A percentile compares a stretch with the other conserved stretches of the same genome.
Conservation (phyloP, 129 eudicot genomes). For the Gnaphalium uliginosum region DNA sequence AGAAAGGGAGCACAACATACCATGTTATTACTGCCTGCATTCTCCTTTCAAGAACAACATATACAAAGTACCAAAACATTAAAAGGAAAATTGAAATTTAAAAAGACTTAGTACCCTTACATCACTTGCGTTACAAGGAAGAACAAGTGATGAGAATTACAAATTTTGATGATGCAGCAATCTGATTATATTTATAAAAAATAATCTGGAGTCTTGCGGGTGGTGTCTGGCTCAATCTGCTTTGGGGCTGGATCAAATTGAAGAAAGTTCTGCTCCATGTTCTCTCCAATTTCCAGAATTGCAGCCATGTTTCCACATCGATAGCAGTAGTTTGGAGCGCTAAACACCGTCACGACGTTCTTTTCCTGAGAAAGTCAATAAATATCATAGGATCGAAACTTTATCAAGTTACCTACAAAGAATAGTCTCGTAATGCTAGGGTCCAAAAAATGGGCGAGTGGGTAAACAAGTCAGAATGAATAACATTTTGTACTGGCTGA, state of each 20-base stretch:
- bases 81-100: neutral
- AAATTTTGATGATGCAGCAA: constrained; percentile 21
- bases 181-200: constrained; percentile 56
- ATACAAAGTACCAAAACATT: constrained; percentile 26
- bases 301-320: constrained; percentile 95
- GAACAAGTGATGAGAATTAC: constrained; percentile 42
- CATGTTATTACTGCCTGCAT: constrained; percentile 29
- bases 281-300: constrained; percentile 86
- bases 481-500: neutral
- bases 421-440: neutral
- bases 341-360: constrained; percentile 92
- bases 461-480: neutral
- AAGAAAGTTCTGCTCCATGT: constrained; percentile 96
- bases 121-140: constrained; percentile 19
- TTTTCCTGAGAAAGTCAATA: constrained; percentile 50
- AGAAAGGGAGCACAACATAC: constrained; percentile 7
- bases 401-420: neutral
- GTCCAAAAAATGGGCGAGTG: neutral
- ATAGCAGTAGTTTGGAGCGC: constrained; percentile 92
- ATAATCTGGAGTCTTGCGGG: constrained; percentile 95
- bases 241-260: constrained; percentile 97
- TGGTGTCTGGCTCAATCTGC: constrained; percentile 92
- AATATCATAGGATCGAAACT: neutral
- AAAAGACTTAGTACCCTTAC: constrained; percentile 7
- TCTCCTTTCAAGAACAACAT: constrained; percentile 25